Evolutionary conservation across 768 basidiomycete species (phyloP), one percentile per base, ranked within the genome.

Genomic region (Mycena venus): DNA sequence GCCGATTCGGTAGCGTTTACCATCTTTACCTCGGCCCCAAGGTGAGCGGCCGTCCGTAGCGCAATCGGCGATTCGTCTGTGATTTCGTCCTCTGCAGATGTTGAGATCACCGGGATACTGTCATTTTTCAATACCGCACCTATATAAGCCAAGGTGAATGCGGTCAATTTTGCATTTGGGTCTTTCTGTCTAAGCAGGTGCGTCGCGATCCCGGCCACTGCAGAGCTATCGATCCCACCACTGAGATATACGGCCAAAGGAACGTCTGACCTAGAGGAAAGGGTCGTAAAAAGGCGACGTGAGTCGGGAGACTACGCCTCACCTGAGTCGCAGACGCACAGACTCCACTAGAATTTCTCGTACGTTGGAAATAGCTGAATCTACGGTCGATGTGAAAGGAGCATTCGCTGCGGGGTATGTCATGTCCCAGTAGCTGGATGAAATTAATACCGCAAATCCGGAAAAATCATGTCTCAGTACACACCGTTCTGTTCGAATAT

Each of bases 211-310:
- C 76, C 76, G 25, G 74, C 74, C 11, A 77, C 67, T 1, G 68
- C 56, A 10, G 77, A 70, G 51, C 75, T 76, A 29, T 78, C 77
- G 40, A 78, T 76, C 17, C 77, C 77, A 14, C 77, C 77, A 44
- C 77, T 78, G 40, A 78, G 73, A 34, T 75, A 78, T 2, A 78
- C 55, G 1, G 74, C 74, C 29, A 73, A 47, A 2, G 77, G 77
- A 15, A 78, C 77, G 32, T 78, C 77, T 2, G 74, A 51, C 7
- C 49, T 51, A 23, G 25, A 10, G 11, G 23, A 51, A 25, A 12
- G 11, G 27, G 25, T 12, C 7, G 49, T 25, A 25, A 51, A 27
- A 23, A 25, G 49, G 3, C 10, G 8, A 8, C 25, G 27, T 25
- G 25, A n/a, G n/a, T n/a, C n/a, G n/a, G 19, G 49, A 47, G 47